These are phyloP conservation scores for Scenedesmus sp. DNA, from an alignment of 163 green algal species.

Conservation along the genomic window DNA sequence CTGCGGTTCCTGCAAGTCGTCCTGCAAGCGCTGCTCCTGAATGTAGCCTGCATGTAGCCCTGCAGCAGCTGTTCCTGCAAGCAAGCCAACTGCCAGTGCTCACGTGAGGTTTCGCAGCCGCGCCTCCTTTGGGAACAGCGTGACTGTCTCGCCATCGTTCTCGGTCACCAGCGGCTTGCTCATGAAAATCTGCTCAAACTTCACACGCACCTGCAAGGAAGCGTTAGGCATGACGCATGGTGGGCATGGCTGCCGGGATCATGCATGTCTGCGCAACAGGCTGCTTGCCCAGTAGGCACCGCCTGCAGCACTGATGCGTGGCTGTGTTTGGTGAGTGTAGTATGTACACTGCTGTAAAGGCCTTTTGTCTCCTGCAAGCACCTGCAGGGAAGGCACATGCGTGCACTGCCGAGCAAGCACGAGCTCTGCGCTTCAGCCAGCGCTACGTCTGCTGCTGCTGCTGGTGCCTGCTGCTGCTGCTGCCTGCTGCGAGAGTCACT, in stretches of 20 bases:
- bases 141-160: slow-evolving; percentile 90
- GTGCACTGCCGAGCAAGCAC: neutral
- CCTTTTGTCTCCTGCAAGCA: neutral
- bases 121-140: slow-evolving; percentile 96
- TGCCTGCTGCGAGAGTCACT: neutral
- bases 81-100: slow-evolving; percentile 28
- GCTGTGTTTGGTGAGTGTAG: neutral
- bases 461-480: neutral
- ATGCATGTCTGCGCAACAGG: neutral
- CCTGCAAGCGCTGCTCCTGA: neutral
- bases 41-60: no score
- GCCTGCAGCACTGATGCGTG: neutral
- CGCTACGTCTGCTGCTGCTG: neutral
- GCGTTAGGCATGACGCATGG: slow-evolving; percentile 46
- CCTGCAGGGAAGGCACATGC: neutral
- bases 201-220: slow-evolving; percentile 62
- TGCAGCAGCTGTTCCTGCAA: neutral
- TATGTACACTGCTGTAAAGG: neutral
- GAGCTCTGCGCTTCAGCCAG: neutral
- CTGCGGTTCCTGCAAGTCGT: neutral
- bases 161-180: slow-evolving; percentile 95
- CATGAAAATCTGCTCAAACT: slow-evolving; percentile 98
- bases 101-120: slow-evolving; percentile 96
- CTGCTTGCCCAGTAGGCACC: neutral
- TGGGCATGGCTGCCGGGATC: neutral